phyloP scores from a whole-genome alignment of 225 moss, liverwort and hornwort species.

The Marchantia paleacea region DNA sequence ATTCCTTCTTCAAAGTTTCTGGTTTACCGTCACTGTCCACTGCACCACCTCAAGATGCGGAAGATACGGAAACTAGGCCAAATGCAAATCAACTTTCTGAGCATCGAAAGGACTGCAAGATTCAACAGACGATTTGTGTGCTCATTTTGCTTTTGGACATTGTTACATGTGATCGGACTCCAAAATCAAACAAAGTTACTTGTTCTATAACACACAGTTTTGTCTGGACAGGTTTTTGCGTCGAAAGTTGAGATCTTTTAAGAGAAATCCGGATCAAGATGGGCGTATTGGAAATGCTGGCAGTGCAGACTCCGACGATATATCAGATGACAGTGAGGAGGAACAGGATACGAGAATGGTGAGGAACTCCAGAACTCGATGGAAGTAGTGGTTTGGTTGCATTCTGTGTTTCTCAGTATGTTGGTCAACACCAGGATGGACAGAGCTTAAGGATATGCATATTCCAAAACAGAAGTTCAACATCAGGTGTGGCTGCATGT shows the following conservation, averaged over 20 bases:
- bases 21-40: background rate
- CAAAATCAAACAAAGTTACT: background rate
- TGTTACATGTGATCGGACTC: background rate
- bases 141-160: background rate
- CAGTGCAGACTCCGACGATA: conserved; percentile 1
- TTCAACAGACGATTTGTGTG: background rate
- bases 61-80: background rate
- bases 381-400: conserved; percentile 12
- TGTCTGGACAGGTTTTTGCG: conserved; percentile 25
- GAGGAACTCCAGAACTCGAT: conserved; percentile 16
- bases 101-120: background rate
- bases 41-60: background rate
- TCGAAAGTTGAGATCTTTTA: conserved; percentile 27
- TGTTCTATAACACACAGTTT: background rate
- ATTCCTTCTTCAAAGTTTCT: background rate
- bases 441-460: background rate
- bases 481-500: conserved; percentile 2
- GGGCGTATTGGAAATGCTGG: background rate
- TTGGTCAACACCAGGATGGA: background rate
- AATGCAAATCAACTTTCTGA: background rate
- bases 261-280: conserved; percentile 19
- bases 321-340: conserved; percentile 15
- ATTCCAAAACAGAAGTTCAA: background rate
- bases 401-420: conserved; percentile 5
- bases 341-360: conserved; percentile 22